Conservation (phyloP, 352 stramenopile species). For the Globisporangium alternatum region DNA sequence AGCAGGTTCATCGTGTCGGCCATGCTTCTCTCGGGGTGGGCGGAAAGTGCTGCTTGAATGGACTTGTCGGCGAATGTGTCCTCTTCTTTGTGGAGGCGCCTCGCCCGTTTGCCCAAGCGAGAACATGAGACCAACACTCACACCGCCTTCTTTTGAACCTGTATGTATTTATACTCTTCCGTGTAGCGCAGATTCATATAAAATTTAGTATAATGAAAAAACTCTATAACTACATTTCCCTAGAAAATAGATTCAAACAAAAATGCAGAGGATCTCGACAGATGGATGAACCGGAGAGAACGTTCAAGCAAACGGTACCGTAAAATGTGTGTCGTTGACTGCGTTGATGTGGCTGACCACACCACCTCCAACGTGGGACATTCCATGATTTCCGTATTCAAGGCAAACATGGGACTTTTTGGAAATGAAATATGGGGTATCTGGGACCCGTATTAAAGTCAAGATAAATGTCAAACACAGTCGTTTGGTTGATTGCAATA, state of each 20-base stretch:
- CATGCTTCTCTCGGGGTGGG: conserved; percentile 6
- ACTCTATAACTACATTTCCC: not conserved
- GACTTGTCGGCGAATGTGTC: conserved; percentile 3
- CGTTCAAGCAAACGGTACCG: no score
- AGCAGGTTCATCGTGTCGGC: conserved; percentile 14
- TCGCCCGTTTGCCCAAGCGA: not conserved
- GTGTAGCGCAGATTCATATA: not conserved
- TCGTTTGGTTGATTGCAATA: no score
- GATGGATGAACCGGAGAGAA: not conserved
- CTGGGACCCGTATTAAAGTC: no score
- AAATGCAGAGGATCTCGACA: not conserved
- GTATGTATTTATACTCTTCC: not conserved
- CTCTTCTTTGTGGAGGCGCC: not conserved
- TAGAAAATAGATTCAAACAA: not conserved
- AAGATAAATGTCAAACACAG: no score
- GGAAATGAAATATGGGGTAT: no score
- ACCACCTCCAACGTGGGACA: no score
- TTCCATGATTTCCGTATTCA: no score
- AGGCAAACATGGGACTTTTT: no score
- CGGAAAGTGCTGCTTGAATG: not conserved
- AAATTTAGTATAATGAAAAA: not conserved
- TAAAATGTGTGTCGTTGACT: no score
- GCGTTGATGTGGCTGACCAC: no score
- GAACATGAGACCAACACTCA: not conserved
- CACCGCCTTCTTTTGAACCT: not conserved